Evolutionary conservation across 306 rosid genomes (phyloP), one percentile per base, ranked within the genome.

Genomic region (Luffa acutangula): DNA sequence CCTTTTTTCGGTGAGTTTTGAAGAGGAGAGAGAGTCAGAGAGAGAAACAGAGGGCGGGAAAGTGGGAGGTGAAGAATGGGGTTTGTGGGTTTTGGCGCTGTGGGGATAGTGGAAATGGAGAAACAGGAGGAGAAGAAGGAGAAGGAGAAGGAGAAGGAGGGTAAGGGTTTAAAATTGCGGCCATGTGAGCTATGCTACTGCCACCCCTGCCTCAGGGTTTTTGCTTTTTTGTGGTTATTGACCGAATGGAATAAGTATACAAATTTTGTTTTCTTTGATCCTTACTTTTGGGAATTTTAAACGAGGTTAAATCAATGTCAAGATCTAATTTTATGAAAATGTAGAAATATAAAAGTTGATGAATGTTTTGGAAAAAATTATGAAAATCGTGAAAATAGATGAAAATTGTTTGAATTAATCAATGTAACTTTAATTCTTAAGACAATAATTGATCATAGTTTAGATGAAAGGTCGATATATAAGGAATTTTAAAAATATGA

Each of bases 131-230:
- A 58, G 62, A 0, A n/a, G 65, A 11, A 59, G 37, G 1, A 3
- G 66, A 52, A 14, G 57, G 2, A 17, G 59, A 5, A 54, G 59
- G n/a, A 63, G 37, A 12, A 62, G 36, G 76, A 70, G 76, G 60
- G 3, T 49, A 49, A 73, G 78, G 78, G 78, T 73, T 73, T 73
- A 49, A 49, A 49, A 49, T 73, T 48, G 78, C 78, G 78, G 78
- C 45, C 78, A 73, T 73, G 60, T 6, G 60, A 2, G 41, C 7
- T 45, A 4, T 64, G 20, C 41, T 45, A 58, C 64, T 21, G 36
- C 31, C 36, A 21, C 36, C 64, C 36, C 14, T 58, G 14, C 6
- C 74, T 4, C 36, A 73, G 59, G 78, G 60, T 49, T 72, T 72
- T 72, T 15, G 77, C 14, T 12, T 60, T 31, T 31, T 12, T 4